Evolutionary conservation across 208 protist genomes (phyloP), one percentile per base, ranked within the genome.

Genomic region (Trypanosoma melophagium): DNA sequence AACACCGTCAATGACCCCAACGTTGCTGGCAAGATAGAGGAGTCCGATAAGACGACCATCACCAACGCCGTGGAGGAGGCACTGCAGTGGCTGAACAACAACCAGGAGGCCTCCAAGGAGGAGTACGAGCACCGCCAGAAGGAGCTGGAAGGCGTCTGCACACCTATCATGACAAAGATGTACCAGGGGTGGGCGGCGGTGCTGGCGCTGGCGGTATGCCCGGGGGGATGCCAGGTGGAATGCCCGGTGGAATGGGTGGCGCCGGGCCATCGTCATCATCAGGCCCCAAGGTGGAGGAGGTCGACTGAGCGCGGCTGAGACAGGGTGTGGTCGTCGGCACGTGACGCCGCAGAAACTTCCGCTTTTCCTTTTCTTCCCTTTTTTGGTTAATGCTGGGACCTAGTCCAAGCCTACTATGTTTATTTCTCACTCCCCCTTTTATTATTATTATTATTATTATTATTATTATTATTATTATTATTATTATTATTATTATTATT

Each of bases 91-190:
- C 79, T 98, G 38, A 93, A 98, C 38, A 54, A 54, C 74, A 94
- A 97, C 78, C 81, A 83, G 50, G 74, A 84, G 63, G 80, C 76
- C 49, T 67, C 54, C 35, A 83, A 86, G 76, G 81, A 87, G 17
- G 83, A 89, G 72, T 89, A 80, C 58, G 71, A 81, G 61, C 44
- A 64, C 60, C 67, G 55, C 51, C 71, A 75, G 67, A 83, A 87
- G 68, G 73, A 83, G 35, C 74, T 89, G 1, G 82, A 88, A 70
- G 74, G 63, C 44, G 61, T 87, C 45, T 77, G 71, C 74, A 86
- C 63, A 42, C 92, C 92, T 70, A 97, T 98, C 83, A 94, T 98
- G 71, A 83, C 77, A 52, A 98, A 98, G 79, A 73, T 97, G 59
- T 97, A 98, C 61, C 70, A 81, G 77, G 42, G 59, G 31, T 51